Evolutionary conservation across 164 flowering plant genomes (phyloP), one percentile per base, ranked within the genome.

Genomic region (Hamamelis virginiana): DNA sequence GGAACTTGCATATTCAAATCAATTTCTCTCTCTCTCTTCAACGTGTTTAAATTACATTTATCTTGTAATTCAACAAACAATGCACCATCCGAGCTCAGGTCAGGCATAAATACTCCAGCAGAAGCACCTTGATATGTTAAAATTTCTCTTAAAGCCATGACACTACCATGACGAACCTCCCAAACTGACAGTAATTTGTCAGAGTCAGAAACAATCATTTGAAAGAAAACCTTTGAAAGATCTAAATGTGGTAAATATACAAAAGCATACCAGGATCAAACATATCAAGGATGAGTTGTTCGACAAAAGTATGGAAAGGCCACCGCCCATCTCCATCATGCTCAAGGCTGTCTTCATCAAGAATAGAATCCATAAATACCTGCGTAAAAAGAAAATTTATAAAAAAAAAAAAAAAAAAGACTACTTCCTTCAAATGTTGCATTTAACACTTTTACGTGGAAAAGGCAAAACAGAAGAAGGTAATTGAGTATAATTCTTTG

Each of bases 121-220:
- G 86, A 88, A 66, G 85, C 86, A 72, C 97, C 99, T 80, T 93
- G 98, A 78, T 87, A 89, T 8, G 91, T 81, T 62, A 96, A 76
- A 74, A 96, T 86, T 81, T 96, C 99, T 78, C 99, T 93, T 64
- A 96, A 72, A 64, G 97, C 97, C 98, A 93, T 93, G 26, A 89
- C 81, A 76, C 99, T 87, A 63, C 99, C 99, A 79, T 96, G 99
- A 22, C 99, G 97, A 61, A 91, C 82, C 84, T 96, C 99, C 99
- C 99, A 96, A 55, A 80, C 99, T 94, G 87, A 66, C 28, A 75
- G 59, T 68, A 26, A 33, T 62, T 48, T n/a, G n/a, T n/a, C n/a
- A 62, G 15, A 13, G 27, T 16, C 15, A 66, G 19, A 11, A 66
- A 41, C 44, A 4, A 67, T 62, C 14, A 55, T 13, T 48, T 59